Conservation (phyloP, 495 filamentous ascomycete species). For the Echria macrotheca region DNA sequence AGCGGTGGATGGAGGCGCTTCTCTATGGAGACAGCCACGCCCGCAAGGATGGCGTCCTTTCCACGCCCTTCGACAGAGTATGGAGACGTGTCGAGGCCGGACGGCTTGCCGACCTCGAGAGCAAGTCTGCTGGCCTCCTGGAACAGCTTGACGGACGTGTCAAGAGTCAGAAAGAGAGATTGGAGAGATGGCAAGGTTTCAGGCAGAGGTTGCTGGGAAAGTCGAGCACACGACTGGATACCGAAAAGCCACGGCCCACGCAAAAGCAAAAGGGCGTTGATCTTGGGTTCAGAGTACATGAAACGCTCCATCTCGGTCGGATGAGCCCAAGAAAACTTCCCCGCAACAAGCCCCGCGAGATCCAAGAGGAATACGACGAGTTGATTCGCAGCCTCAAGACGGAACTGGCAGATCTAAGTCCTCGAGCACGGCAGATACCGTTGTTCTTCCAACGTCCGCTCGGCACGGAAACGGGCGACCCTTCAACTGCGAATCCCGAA, state of each 20-base stretch:
- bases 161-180: conserved; percentile 53
- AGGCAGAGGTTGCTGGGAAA: conserved; percentile 44
- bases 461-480: conserved; percentile 6
- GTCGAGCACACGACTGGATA: conserved; percentile 17
- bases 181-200: conserved; percentile 70
- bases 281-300: conserved; percentile 46
- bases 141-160: conserved; percentile 60
- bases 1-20: conserved; percentile 61
- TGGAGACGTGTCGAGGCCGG: conserved; percentile 58
- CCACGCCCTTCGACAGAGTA: conserved; percentile 57
- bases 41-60: conserved; percentile 57
- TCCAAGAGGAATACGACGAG: conserved; percentile 38
- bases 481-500: conserved; percentile 7
- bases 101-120: conserved; percentile 45
- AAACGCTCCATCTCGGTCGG: conserved; percentile 28
- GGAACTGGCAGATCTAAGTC: conserved; percentile 32
- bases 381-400: conserved; percentile 37
- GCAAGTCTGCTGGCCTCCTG: conserved; percentile 43
- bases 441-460: conserved; percentile 24
- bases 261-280: conserved; percentile 36
- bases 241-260: conserved; percentile 12
- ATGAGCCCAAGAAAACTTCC: conserved; percentile 25
- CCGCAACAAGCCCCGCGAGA: conserved; percentile 9
- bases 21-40: conserved; percentile 58
- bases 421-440: conserved; percentile 2